These are phyloP conservation scores for Saccharomyces pastorianus DNA, from an alignment of 1,139 yeast species.

Conservation along the genomic window DNA sequence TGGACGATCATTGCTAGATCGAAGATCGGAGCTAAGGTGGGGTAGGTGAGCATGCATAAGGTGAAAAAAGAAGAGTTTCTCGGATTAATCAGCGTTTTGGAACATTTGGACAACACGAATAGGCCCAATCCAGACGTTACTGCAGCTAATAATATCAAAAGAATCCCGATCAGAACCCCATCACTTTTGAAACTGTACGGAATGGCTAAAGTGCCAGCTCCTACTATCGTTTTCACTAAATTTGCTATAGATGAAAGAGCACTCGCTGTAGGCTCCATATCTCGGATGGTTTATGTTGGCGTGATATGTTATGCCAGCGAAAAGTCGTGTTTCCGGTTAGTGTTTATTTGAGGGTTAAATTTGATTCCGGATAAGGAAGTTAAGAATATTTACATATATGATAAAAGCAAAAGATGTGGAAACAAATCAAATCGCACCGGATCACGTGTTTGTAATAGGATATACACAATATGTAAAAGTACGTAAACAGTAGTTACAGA, in stretches of 20 bases:
- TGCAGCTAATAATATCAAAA: conserved; percentile 65
- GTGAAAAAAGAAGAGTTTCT: conserved; percentile 84
- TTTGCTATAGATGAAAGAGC: conserved; percentile 46
- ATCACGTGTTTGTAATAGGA: background rate
- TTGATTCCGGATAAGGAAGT: background rate
- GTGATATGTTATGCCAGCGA: background rate
- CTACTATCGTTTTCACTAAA: conserved; percentile 64
- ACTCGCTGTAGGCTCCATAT: conserved; percentile 27
- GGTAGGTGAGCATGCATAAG: conserved; percentile 76
- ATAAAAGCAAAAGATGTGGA: background rate
- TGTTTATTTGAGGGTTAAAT: background rate
- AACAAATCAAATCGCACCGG: background rate
- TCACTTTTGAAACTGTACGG: conserved; percentile 83
- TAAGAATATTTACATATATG: background rate
- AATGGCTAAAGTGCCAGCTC: conserved; percentile 91
- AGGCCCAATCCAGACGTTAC: conserved; percentile 73
- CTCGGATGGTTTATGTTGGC: background rate
- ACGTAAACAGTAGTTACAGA: background rate
- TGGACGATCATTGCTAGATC: conserved; percentile 87
- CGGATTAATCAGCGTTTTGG: conserved; percentile 51
- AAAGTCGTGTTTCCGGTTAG: background rate
- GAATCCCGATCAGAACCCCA: conserved; percentile 62
- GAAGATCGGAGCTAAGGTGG: conserved; percentile 70
- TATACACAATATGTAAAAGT: background rate
- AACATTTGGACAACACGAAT: conserved; percentile 62